Conservation (phyloP, 225 moss, liverwort and hornwort genomes). For the Thuidium tamariscinum region DNA sequence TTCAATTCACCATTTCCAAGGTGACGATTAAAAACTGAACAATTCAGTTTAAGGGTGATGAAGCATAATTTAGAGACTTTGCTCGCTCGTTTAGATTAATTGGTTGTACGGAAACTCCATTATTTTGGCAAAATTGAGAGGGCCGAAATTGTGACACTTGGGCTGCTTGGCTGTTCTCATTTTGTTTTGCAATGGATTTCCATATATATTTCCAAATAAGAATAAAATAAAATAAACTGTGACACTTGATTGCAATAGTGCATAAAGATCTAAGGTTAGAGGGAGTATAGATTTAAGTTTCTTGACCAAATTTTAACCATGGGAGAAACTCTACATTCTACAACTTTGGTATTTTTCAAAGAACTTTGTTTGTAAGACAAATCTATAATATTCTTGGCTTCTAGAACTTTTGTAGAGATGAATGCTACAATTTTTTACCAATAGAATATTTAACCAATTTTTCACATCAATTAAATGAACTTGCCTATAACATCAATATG, state of each 20-base stretch:
- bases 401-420: neutral
- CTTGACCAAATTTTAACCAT: neutral
- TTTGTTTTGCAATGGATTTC: neutral
- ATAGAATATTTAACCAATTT: too few relatives aligned
- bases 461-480: neutral
- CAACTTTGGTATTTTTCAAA: neutral
- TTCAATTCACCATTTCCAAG: neutral
- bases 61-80: too few relatives aligned
- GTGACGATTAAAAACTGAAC: neutral
- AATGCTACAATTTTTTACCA: neutral
- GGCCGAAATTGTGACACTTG: too few relatives aligned
- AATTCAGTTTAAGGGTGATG: neutral
- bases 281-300: neutral
- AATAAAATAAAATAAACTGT: neutral
- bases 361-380: too few relatives aligned
- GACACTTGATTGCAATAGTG: neutral
- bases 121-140: neutral
- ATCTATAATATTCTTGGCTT: neutral
- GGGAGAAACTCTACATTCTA: too few relatives aligned
- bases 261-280: neutral
- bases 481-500: too few relatives aligned
- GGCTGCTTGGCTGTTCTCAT: neutral
- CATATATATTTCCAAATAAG: neutral
- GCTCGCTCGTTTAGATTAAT: too few relatives aligned
- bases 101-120: neutral